Evolutionary conservation across 805 yeast genomes (phyloP), one percentile per base, ranked within the genome.

Genomic region (Candida orba): DNA sequence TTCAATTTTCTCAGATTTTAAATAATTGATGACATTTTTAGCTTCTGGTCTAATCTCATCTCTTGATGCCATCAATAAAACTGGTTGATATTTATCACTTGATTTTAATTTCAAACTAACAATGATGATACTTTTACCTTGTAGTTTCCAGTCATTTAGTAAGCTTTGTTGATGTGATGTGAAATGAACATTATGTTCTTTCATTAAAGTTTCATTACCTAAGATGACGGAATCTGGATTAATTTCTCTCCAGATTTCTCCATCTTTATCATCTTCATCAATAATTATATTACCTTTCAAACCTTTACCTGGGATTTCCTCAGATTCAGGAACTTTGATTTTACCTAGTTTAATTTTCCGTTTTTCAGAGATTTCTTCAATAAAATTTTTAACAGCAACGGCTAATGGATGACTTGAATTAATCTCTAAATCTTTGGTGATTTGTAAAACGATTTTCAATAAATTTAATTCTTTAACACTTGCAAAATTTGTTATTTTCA

Each of bases 331-430:
- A 14, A 78, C 60, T 39, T 65, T 67, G 37, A 68, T 68, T 15
- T 58, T 64, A 1, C 62, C 37, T 4, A 55, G 43, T 15, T 39
- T 39, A 9, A 49, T 43, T 8, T 51, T 52, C 33, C 51, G 44
- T 42, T 47, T 49, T 2, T 32, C 18, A 7, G 45, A 38, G 10
- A 43, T 29, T 2, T 52, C 52, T 13, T 57, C 56, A 4, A 70
- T 69, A 47, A 67, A 72, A 4, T 54, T 58, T 33, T 71, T 70
- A 2, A 83, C 75, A 0, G 88, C 82, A 23, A 63, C 56, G 0
- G 86, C 81, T 34, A 84, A 65, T 2, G 91, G 90, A 59, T 84
- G 93, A 36, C 72, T 77, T 0, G 90, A 82, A 15, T 75, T 71
- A 23, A 68, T 55, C 51, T 84, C 93, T 48, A 83, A 58, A 47